Conservation (phyloP, 2,329 filamentous ascomycete genomes). For the Pezicula carpinea region DNA sequence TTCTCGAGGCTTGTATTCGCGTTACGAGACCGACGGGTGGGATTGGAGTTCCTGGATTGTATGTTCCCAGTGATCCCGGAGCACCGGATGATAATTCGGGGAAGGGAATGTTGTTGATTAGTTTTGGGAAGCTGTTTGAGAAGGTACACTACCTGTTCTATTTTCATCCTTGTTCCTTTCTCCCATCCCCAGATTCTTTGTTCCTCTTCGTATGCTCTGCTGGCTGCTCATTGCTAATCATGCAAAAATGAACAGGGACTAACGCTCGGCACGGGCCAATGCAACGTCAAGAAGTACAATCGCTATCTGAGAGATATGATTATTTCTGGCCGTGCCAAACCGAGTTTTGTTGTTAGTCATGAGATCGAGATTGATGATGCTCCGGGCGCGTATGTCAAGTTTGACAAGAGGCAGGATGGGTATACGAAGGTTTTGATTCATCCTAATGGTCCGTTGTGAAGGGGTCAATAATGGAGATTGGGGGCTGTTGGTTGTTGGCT, state of each 20-base stretch:
- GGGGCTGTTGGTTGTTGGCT: no score
- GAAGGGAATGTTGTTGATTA: slow-evolving; percentile 60
- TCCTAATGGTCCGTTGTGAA: slow-evolving; percentile 45
- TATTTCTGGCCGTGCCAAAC: slow-evolving; percentile 58
- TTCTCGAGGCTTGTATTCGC: slow-evolving; percentile 58
- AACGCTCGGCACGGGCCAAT: slow-evolving; percentile 56
- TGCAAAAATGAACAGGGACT: slow-evolving; percentile 41
- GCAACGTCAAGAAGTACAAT: slow-evolving; percentile 66
- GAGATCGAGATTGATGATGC: slow-evolving; percentile 60
- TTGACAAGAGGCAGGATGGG: slow-evolving; percentile 60
- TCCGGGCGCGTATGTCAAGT: slow-evolving; percentile 57
- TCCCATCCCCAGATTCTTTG: neutral
- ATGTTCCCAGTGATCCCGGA: slow-evolving; percentile 46
- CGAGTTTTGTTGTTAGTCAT: slow-evolving; percentile 62
- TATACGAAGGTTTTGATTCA: slow-evolving; percentile 66
- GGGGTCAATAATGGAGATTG: no score
- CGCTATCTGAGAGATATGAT: slow-evolving; percentile 62
- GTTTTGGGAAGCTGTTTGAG: slow-evolving; percentile 65
- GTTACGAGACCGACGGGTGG: slow-evolving; percentile 59
- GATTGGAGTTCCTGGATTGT: slow-evolving; percentile 24
- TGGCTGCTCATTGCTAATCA: neutral
- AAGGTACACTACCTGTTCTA: slow-evolving; percentile 44
- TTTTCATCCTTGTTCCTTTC: neutral
- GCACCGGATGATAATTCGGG: slow-evolving; percentile 55
- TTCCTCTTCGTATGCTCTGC: no score